Conservation (phyloP, 805 yeast genomes). For the Pichia insulana region DNA sequence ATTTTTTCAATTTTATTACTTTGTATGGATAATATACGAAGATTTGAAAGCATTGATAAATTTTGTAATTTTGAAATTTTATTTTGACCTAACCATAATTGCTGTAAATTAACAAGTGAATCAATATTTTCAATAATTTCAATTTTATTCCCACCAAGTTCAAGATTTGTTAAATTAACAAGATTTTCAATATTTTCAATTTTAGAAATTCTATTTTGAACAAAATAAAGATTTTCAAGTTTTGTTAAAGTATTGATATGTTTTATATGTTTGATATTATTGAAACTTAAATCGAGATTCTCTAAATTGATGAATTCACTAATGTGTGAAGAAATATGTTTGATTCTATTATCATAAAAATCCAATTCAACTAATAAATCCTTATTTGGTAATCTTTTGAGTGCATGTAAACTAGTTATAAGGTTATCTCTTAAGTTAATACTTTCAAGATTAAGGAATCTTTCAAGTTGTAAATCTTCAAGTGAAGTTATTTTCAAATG, state of each 20-base stretch:
- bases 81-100: slow-evolving; percentile 92
- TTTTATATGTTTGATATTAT: slow-evolving; percentile 78
- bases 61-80: slow-evolving; percentile 58
- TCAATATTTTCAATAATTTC: slow-evolving; percentile 50
- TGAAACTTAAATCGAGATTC: slow-evolving; percentile 77
- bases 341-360: slow-evolving; percentile 83
- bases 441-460: slow-evolving; percentile 48
- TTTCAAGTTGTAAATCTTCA: slow-evolving; percentile 47
- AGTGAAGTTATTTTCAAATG: slow-evolving; percentile 62
- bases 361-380: slow-evolving; percentile 68
- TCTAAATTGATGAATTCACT: slow-evolving; percentile 48
- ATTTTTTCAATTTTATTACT: slow-evolving; percentile 70
- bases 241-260: slow-evolving; percentile 56
- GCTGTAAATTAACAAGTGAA: slow-evolving; percentile 47
- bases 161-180: slow-evolving; percentile 55
- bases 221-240: slow-evolving; percentile 68
- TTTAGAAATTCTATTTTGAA: slow-evolving; percentile 74
- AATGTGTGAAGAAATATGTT: slow-evolving; percentile 70
- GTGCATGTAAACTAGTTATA: slow-evolving; percentile 60
- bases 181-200: slow-evolving; percentile 60
- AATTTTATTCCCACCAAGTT: slow-evolving; percentile 84
- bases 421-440: slow-evolving; percentile 80
- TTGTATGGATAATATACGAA: slow-evolving; percentile 79
- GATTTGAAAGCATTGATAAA: slow-evolving; percentile 46
- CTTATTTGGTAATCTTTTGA: slow-evolving; percentile 42